A percentile compares a stretch with the other conserved stretches of the same genome.
phyloP scores from a whole-genome alignment of 768 basidiomycete genomes.

The Agrocybe pediades region DNA sequence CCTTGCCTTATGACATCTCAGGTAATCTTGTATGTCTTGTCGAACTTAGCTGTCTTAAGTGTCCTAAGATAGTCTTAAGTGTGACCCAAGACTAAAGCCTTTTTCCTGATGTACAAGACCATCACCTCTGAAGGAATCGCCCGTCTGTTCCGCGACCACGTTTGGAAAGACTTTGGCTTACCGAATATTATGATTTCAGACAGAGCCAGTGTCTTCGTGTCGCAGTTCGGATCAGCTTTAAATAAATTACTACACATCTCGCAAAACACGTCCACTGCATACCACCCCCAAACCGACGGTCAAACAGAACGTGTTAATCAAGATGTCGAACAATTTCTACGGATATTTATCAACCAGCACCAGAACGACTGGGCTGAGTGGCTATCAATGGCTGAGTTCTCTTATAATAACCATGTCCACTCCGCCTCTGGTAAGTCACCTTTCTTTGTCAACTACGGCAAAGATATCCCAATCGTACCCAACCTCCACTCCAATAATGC shows the following conservation, averaged over 20 bases:
- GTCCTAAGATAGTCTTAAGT: no score
- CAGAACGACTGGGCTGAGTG: conserved; percentile 15
- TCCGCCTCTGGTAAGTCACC: conserved; percentile 9
- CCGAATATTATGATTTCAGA: not conserved
- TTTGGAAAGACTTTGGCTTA: conserved; percentile 1
- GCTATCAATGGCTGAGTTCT: conserved; percentile 17
- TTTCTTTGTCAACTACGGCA: no score
- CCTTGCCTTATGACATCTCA: no score
- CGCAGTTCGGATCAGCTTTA: no score
- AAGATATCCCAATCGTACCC: no score
- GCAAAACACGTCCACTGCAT: conserved; percentile 5
- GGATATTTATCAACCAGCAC: conserved; percentile 11
- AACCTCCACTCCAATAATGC: no score
- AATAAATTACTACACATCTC: conserved; percentile 18
- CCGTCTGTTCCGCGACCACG: not conserved
- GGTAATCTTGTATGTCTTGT: no score
- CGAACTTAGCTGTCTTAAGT: no score
- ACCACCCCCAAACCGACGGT: conserved; percentile 21
- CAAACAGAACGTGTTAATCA: conserved; percentile 21
- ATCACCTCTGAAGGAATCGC: not conserved
- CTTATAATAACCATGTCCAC: conserved; percentile 17
- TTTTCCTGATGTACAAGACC: no score
- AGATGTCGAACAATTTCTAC: conserved; percentile 21
- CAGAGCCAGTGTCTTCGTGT: conserved; percentile 24
- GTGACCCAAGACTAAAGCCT: no score